Evolutionary conservation across 805 yeast species (phyloP).

Genomic region (Nakazawaea molendinolei): DNA sequence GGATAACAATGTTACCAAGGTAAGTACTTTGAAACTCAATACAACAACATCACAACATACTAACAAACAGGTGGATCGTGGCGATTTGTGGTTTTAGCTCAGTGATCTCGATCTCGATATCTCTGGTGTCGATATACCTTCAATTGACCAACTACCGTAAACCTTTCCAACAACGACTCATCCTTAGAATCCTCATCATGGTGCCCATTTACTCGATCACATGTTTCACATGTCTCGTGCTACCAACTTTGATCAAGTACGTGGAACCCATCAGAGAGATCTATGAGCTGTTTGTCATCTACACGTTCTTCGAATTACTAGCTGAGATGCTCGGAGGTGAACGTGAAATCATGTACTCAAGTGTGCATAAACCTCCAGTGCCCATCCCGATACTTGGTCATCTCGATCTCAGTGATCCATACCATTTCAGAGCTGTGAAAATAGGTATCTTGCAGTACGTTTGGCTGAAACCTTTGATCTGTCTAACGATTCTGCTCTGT

Average conservation of each 20-base stretch:
- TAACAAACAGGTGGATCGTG: slow-evolving; percentile 14
- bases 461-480: slow-evolving; percentile 87
- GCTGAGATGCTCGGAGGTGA: slow-evolving; percentile 91
- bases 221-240: slow-evolving; percentile 51
- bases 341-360: slow-evolving; percentile 64
- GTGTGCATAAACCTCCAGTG: slow-evolving; percentile 69
- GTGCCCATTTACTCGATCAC: slow-evolving; percentile 76
- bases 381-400: slow-evolving; percentile 50
- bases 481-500: slow-evolving; percentile 42
- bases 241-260: slow-evolving; percentile 36
- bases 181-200: slow-evolving; percentile 73
- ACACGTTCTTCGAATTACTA: slow-evolving; percentile 80
- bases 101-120: slow-evolving; percentile 28
- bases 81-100: slow-evolving; percentile 20
- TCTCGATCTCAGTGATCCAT: slow-evolving; percentile 83
- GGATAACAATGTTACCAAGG: slow-evolving; percentile 1
- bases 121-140: slow-evolving; percentile 37
- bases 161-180: slow-evolving; percentile 81
- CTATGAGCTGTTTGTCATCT: slow-evolving; percentile 93
- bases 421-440: slow-evolving; percentile 67
- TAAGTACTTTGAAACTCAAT: neutral
- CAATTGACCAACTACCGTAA: slow-evolving; percentile 75
- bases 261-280: slow-evolving; percentile 80
- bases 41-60: neutral
- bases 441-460: slow-evolving; percentile 89